Evolutionary conservation across 2,329 filamentous ascomycete species (phyloP), one percentile per base, ranked within the genome.

Genomic region (Ophiostoma novo-ulmi): DNA sequence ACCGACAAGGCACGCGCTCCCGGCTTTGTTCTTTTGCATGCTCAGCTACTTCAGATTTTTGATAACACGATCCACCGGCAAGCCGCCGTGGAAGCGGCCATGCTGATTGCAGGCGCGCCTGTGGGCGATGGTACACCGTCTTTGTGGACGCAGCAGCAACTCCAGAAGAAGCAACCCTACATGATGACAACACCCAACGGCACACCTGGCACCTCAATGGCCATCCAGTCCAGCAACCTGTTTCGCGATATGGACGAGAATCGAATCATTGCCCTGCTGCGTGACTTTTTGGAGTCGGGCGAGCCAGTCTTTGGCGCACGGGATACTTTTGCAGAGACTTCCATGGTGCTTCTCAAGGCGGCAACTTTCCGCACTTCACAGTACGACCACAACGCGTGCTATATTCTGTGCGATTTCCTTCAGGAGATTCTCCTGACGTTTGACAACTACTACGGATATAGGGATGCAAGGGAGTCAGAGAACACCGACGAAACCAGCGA

Each of bases 181-280:
- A 14, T 63, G n/a, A 55, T 70, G 31, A 31, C 71, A 2, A 55
- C 69, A 14, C 64, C 70, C 4, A 75, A 82, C 4, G 85, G 86
- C 73, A 78, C 80, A 1, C 75, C 41, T 10, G 66, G 66, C 20
- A 44, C 88, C 0, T 80, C 91, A 48, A 36, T 71, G 22, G 58
- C 73, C 67, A 84, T 89, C 14, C 85, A 89, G 11, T 82, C 81
- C 52, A 81, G 70, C 58, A 94, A 96, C 77, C 85, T 91, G 68
- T 84, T 91, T 75, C 88, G 90, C 74, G 87, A 88, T 68, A 96
- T 97, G 91, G 88, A 89, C n/a, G 93, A 97, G 79, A 96, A 97
- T 74, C 87, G 93, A 71, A 81, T 97, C 70, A 87, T 97, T 70
- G 89, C 94, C 77, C 81, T 97, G 72, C 85, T 97, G 67, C 90